Base-by-base conservation (phyloP, 257 asterid species). In the Nicotiana otophora region DNA sequence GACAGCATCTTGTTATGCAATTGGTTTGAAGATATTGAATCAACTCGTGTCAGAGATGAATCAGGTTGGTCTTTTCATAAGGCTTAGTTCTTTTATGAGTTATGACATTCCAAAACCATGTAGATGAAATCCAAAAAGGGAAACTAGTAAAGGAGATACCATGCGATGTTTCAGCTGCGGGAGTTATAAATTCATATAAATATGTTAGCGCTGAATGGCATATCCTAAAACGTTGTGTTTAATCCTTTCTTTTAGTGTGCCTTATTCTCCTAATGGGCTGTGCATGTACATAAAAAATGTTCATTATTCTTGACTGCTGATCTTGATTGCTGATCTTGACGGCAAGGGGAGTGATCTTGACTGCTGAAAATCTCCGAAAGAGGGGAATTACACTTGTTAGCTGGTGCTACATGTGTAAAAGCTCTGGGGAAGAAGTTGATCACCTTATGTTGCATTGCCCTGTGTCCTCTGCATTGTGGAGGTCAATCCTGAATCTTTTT, bases 41-140 rank as follows among this genome's bases (percentile, higher is more conserved):
- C 98, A 94, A 89, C 98, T 96, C 83, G 97, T 96, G 75, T 86
- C 90, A 79, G 99, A 96, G 91, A 96, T 96, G 98, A 96, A 90
- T 86, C 99, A 96, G 99, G 99, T 96, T 85, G 39, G 84, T 60
- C 80, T 81, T 79, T 28, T 74, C 70, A 61, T 62, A 67, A 12
- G 61, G 78, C 78, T 3, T 46, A 77, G 23, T 77, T 81, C 60
- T 54, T 51, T 57, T 42, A 39, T 51, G 48, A 54, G 36, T 57
- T 42, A 39, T 51, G 48, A 54, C 54, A n/a, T 61, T 53, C 55
- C 48, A 31, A 48, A 66, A 57, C 55, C 17, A 66, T 64, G 66
- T 31, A 5, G n/a, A 64, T 48, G 78, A 31, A 30, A 66, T 48
- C 36, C 70, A 48, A 46, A 15, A 46, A 51, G 63, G 63, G 42